Evolutionary conservation across 192 early-diverging fungal species (phyloP).

Genomic region (Entomortierella lignicola): DNA sequence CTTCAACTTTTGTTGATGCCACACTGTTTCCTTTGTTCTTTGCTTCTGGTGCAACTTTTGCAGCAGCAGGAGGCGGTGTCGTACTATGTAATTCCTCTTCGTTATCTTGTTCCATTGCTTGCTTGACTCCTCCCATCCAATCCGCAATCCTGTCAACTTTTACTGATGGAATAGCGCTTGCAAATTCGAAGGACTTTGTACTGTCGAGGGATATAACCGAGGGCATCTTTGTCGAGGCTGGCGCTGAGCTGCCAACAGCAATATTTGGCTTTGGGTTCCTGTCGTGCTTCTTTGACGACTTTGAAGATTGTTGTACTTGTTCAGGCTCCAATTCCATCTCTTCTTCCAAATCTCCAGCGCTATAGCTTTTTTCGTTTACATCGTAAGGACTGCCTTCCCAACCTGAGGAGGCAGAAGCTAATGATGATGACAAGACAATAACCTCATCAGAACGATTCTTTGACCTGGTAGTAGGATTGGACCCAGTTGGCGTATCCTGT

Average conservation of each 20-base stretch:
- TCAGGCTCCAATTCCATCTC: background rate
- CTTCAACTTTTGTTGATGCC: background rate
- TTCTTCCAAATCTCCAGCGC: background rate
- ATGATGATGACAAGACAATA: slow-evolving; percentile 13
- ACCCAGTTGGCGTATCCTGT: background rate
- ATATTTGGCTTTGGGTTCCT: background rate
- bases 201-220: slow-evolving; percentile 17
- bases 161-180: slow-evolving; percentile 6
- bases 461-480: background rate
- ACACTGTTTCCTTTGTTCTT: background rate
- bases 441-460: slow-evolving; percentile 1
- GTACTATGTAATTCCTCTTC: background rate
- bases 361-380: background rate
- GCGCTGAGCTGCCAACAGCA: background rate
- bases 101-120: slow-evolving; percentile 6
- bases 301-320: background rate
- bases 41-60: background rate
- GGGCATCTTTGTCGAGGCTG: background rate
- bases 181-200: background rate
- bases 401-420: slow-evolving; percentile 10
- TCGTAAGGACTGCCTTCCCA: background rate
- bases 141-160: slow-evolving; percentile 13
- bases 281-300: background rate
- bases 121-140: slow-evolving; percentile 21
- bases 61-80: background rate